Evolutionary conservation across 2,329 filamentous ascomycete species (phyloP), one percentile per base, ranked within the genome.

Genomic region (Penicillium digitatum): DNA sequence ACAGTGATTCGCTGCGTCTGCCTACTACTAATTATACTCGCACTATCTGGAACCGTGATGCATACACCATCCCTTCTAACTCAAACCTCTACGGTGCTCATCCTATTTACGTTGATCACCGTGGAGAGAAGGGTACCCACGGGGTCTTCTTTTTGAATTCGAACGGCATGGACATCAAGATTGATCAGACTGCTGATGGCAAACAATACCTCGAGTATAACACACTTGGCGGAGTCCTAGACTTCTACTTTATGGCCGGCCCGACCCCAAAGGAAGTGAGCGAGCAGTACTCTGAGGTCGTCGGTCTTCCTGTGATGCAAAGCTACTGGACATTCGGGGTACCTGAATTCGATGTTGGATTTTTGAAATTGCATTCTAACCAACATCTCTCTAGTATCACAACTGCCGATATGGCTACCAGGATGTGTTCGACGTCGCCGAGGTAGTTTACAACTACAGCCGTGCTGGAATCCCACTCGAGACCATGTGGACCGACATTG

Each of bases 191-290:
- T 1, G 72, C 77, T 5, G 71, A 78, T 24, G 77, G 79, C 8
- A 78, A 81, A 7, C 85, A 92, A 67, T 90, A 86, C 55, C 80
- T 94, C 5, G 87, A 92, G 72, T 94, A 92, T 74, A 90, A 92
- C 69, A 83, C 84, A 1, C 78, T 93, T 0, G 89, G 89, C 7
- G 89, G 90, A 10, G 81, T 92, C 20, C 68, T 94, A 2, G 90
- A 93, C 69, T 82, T 87, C 48, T 87, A 87, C 66, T 87, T 87
- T 65, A 64, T 87, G 10, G 78, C 82, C 9, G 85, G 85, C 0
- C 81, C 83, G 0, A 78, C 75, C 0, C 82, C 85, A 0, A 72
- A 82, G 37, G 80, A 84, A 11, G 82, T 86, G 0, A 76, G 82
- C 11, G 74, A 76, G 61, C 83, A 87, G 63, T 87, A 87, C 59